Conservation (phyloP, 106 monocot genomes). For the Phalaenopsis aphrodite region DNA sequence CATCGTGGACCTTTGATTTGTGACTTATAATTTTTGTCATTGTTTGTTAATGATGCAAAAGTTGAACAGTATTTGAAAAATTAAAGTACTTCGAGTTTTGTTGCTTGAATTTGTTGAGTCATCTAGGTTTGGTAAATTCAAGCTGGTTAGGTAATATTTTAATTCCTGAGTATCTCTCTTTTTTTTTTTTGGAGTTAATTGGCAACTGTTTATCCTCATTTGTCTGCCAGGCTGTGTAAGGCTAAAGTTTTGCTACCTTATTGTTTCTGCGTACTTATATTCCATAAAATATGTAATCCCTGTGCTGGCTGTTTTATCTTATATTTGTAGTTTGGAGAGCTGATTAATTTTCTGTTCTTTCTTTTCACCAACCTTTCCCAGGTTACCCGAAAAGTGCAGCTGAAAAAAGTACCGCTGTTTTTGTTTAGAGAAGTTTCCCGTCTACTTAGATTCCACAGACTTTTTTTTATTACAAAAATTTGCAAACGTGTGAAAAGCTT, state of each 20-base stretch:
- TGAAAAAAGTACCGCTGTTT: not conserved
- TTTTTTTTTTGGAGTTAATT: too few species aligned
- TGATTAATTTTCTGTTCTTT: not conserved
- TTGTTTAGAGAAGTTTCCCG: not conserved
- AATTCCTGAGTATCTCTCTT: too few species aligned
- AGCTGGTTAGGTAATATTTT: too few species aligned
- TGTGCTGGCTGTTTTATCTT: not conserved
- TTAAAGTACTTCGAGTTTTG: too few species aligned
- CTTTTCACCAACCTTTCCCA: not conserved
- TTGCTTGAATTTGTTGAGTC: too few species aligned
- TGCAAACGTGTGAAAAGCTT: not conserved
- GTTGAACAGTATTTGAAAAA: too few species aligned
- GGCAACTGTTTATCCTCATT: not conserved
- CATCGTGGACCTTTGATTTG: too few species aligned
- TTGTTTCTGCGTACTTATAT: not conserved
- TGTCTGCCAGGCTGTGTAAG: not conserved
- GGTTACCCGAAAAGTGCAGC: not conserved
- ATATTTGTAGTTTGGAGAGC: not conserved
- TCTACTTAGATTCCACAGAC: not conserved
- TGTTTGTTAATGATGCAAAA: too few species aligned
- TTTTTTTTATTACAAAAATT: not conserved
- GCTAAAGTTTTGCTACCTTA: not conserved
- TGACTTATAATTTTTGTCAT: too few species aligned
- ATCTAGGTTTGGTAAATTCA: too few species aligned
- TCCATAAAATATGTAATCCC: not conserved